Conservation (phyloP, 1,284 basidiomycete genomes). For the Sporisorium reilianum region DNA sequence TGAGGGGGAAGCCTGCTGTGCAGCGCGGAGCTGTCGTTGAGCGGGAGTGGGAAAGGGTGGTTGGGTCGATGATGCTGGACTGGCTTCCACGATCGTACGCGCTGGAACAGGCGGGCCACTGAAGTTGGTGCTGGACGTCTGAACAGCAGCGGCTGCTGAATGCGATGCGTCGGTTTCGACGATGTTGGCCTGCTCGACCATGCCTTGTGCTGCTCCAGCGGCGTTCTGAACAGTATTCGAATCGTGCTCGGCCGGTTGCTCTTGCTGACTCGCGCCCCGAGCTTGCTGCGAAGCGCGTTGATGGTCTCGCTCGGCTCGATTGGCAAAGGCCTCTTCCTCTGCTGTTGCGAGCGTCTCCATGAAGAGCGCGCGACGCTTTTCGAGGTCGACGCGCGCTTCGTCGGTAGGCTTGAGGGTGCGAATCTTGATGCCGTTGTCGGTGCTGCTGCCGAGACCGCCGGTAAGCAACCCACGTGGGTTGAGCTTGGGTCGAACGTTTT, state of each 20-base stretch:
- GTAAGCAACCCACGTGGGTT: constrained; percentile 49
- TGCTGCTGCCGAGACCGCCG: constrained; percentile 51
- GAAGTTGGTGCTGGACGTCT: neutral
- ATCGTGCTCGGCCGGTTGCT: constrained; percentile 8
- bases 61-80: constrained; percentile 14
- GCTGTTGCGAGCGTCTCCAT: constrained; percentile 24
- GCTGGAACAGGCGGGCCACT: neutral
- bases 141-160: neutral
- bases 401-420: constrained; percentile 38
- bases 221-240: neutral
- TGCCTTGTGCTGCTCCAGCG: neutral
- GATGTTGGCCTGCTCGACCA: neutral
- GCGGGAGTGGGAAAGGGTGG: constrained; percentile 43
- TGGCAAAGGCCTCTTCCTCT: constrained; percentile 34
- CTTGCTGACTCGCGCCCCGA: neutral
- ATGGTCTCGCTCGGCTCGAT: constrained; percentile 26
- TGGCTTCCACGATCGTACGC: constrained; percentile 2
- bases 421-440: constrained; percentile 52
- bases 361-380: constrained; percentile 28
- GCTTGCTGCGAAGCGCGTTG: constrained; percentile 6
- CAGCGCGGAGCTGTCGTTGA: constrained; percentile 25
- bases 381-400: constrained; percentile 33
- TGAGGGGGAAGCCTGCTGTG: constrained; percentile 23
- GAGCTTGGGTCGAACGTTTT: constrained; percentile 53
- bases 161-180: neutral